Evolutionary conservation across 441 rosid species (phyloP).

Genomic region (Metrosideros polymorpha): DNA sequence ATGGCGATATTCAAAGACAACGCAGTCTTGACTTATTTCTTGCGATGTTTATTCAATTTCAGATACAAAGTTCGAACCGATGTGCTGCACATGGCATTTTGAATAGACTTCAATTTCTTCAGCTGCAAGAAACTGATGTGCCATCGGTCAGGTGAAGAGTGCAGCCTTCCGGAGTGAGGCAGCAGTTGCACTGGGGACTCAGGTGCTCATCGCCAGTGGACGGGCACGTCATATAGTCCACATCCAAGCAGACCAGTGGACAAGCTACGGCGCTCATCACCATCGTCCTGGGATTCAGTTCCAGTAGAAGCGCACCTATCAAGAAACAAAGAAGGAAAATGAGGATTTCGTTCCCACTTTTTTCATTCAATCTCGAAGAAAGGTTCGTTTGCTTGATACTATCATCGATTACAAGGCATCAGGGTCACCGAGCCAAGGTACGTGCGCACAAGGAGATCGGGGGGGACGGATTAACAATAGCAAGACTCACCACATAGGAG

Average conservation of each 20-base stretch:
- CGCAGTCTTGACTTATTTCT: neutral
- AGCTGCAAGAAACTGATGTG: neutral
- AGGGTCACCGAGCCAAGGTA: too few relatives aligned
- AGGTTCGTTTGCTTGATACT: neutral
- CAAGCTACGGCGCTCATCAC: neutral
- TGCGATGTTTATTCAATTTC: neutral
- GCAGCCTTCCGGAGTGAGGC: neutral
- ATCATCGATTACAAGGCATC: too few relatives aligned
- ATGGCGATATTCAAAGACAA: neutral
- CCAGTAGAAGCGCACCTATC: neutral
- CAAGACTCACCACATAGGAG: neutral
- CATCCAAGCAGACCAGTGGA: neutral
- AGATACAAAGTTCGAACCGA: neutral
- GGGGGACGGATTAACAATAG: too few relatives aligned
- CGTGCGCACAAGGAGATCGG: too few relatives aligned
- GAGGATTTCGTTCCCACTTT: neutral
- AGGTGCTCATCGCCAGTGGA: slow-evolving; percentile 3
- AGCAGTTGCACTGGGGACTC: slow-evolving; percentile 7
- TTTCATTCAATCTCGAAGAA: neutral
- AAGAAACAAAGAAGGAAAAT: neutral
- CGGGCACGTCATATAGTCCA: slow-evolving; percentile 1
- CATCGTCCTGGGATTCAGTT: neutral
- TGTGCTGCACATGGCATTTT: neutral
- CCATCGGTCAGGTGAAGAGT: neutral
- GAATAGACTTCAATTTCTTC: neutral